These are phyloP conservation scores for Cryptococcus wingfieldii DNA, from an alignment of 1,284 basidiomycete genomes.

Conservation along the genomic window DNA sequence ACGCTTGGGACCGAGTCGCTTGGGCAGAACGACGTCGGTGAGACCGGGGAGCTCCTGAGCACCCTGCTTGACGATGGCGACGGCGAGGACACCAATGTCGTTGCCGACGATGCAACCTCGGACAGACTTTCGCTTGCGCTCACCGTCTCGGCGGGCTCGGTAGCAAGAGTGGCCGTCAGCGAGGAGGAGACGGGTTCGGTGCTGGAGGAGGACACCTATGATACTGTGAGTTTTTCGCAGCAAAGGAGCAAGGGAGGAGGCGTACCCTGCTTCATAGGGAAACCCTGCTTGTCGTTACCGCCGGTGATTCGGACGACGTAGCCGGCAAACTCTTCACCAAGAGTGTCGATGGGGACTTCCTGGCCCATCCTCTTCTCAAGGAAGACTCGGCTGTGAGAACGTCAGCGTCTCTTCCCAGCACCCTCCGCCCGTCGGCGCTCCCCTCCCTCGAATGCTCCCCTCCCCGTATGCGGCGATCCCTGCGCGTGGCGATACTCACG, in stretches of 20 bases:
- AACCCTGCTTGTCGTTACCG: conserved; percentile 60
- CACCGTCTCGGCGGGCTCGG: conserved; percentile 85
- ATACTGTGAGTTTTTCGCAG: not conserved
- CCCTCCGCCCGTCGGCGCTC: not conserved
- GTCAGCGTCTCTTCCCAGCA: not conserved
- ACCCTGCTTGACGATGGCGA: conserved; percentile 97
- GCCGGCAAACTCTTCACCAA: conserved; percentile 96
- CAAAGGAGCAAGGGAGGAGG: conserved; percentile 47
- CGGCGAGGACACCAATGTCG: conserved; percentile 91
- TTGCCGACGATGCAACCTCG: conserved; percentile 96
- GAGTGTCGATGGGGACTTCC: conserved; percentile 79
- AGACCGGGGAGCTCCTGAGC: conserved; percentile 86
- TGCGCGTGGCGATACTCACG: conserved; percentile 54
- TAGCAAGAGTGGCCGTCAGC: conserved; percentile 96
- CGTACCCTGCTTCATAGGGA: conserved; percentile 99
- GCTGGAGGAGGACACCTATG: conserved; percentile 85
- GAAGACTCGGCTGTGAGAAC: conserved; percentile 69
- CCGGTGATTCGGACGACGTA: conserved; percentile 97
- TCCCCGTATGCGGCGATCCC: not conserved
- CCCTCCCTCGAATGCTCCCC: not conserved
- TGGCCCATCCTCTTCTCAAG: conserved; percentile 95
- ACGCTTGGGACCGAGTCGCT: conserved; percentile 77
- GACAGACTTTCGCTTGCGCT: conserved; percentile 93
- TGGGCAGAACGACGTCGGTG: conserved; percentile 89
- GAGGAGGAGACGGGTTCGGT: conserved; percentile 93